A percentile compares a stretch with the other conserved stretches of the same genome.
Conservation (phyloP, 2,329 filamentous ascomycete species). For the Clarireedia sp. region DNA sequence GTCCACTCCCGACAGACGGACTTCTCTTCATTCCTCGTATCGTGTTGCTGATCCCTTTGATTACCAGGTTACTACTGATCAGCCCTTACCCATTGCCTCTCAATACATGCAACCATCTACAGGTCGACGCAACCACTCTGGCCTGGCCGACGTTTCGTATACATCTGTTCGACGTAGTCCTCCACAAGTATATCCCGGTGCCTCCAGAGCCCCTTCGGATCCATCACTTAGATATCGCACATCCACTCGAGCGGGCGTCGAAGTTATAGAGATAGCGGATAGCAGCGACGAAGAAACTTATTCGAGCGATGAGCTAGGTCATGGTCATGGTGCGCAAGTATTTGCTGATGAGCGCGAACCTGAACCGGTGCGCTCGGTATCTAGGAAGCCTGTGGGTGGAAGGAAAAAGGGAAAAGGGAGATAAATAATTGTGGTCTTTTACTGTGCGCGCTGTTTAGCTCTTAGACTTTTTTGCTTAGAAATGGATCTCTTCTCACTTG, state of each 20-base stretch:
- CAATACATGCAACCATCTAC: constrained; percentile 29
- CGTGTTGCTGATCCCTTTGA: constrained; percentile 30
- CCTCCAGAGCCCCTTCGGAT: constrained; percentile 18
- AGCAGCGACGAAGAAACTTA: constrained; percentile 14
- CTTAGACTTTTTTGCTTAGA: neutral
- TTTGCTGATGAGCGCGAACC: constrained; percentile 19
- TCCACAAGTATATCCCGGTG: constrained; percentile 18
- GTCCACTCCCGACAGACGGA: constrained; percentile 33
- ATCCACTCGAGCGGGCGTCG: constrained; percentile 15
- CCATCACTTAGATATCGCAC: constrained; percentile 15
- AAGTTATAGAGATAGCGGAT: constrained; percentile 13
- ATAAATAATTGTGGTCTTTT: neutral
- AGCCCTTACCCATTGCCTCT: constrained; percentile 22
- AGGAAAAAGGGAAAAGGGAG: neutral
- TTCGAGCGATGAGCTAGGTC: constrained; percentile 24
- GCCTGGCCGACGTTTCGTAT: constrained; percentile 30
- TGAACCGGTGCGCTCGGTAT: neutral
- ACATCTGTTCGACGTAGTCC: constrained; percentile 22
- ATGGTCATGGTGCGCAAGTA: constrained; percentile 26
- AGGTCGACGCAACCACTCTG: constrained; percentile 27
- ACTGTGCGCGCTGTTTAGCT: neutral
- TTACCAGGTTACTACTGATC: constrained; percentile 30
- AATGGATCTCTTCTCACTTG: neutral
- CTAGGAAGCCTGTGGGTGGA: neutral
- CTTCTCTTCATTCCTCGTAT: constrained; percentile 23